Evolutionary conservation across 2,329 filamentous ascomycete species (phyloP), one percentile per base, ranked within the genome.

Genomic region (Seiridium unicorne): DNA sequence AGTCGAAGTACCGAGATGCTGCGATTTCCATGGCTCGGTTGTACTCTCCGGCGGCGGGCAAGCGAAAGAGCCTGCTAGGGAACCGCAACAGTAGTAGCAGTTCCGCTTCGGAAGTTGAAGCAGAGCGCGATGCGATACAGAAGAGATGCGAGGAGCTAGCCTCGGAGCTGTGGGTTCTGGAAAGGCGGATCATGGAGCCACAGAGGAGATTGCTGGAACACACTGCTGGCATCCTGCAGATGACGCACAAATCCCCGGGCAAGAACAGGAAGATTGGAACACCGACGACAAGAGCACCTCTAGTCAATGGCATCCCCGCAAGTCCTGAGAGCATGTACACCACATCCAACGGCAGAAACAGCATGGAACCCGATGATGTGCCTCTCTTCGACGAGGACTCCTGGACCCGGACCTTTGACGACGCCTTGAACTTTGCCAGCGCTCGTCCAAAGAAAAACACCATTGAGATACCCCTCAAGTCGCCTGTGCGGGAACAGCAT

Each of bases 1-100:
- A 99, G 74, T 90, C 88, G 58, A 99, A 98, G 78, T 92, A 97
- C 68, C 90, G 93, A 68, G 94, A 98, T 81, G 95, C 95, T 1
- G 92, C 95, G 9, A 85, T 89, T 64, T 96, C 93, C 46, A 88
- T 99, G 76, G 89, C 89, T 61, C 89, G 90, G 68, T 81, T 99
- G 36, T 92, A 96, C 71, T 85, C 85, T 7, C 82, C 87, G n/a
- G 81, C 83, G 8, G 74, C 75, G n/a, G 78, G 77, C 54, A 83
- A 80, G 67, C 79, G 81, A 56, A 79, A 73, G 63, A 82, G 81
- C 61, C 67, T 81, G 40, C 66, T 82, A 44, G 80, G 79, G n/a
- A 83, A 84, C 64, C 80, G 76, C 55, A 75, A 73, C 61, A 82
- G 78, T 68, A 73, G 76, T 62, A 74, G 80, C 61, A 67, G 83